Evolutionary conservation across 2,329 filamentous ascomycete genomes (phyloP).

Genomic region (Xylariaceae sp.): DNA sequence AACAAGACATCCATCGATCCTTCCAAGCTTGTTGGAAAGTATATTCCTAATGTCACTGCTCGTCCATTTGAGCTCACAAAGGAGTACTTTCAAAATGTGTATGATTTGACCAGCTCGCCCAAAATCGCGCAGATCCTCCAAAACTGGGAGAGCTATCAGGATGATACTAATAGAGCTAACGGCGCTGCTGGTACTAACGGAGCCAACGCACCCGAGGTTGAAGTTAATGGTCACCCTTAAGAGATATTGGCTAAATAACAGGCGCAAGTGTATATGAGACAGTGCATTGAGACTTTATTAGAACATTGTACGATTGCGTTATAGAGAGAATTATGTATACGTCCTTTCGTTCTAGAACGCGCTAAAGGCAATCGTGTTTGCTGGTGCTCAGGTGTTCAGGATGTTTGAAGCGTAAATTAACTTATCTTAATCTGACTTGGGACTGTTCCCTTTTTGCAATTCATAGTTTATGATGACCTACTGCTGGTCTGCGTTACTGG

Average conservation of each 20-base stretch:
- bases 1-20: conserved; percentile 99
- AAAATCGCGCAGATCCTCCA: conserved; percentile 81
- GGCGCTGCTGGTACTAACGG: conserved; percentile 46
- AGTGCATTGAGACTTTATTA: not conserved
- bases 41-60: conserved; percentile 98
- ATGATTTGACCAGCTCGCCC: conserved; percentile 84
- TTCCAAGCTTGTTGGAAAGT: conserved; percentile 95
- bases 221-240: conserved; percentile 33
- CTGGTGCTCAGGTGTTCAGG: too few relatives aligned
- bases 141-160: conserved; percentile 81
- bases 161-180: conserved; percentile 48
- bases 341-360: conserved; percentile 7
- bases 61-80: conserved; percentile 93
- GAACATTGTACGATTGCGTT: not conserved
- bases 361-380: too few relatives aligned
- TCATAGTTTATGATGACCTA: too few relatives aligned
- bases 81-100: conserved; percentile 99
- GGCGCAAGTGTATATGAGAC: not conserved
- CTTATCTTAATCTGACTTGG: too few relatives aligned
- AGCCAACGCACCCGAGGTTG: conserved; percentile 40
- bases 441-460: too few relatives aligned
- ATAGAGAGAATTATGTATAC: conserved; percentile 10
- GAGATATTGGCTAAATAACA: not conserved
- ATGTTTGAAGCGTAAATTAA: too few relatives aligned
- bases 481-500: too few relatives aligned